Evolutionary conservation across 176 grass and related monocot genomes (phyloP), one percentile per base, ranked within the genome.

Genomic region (Oryza coarctata): DNA sequence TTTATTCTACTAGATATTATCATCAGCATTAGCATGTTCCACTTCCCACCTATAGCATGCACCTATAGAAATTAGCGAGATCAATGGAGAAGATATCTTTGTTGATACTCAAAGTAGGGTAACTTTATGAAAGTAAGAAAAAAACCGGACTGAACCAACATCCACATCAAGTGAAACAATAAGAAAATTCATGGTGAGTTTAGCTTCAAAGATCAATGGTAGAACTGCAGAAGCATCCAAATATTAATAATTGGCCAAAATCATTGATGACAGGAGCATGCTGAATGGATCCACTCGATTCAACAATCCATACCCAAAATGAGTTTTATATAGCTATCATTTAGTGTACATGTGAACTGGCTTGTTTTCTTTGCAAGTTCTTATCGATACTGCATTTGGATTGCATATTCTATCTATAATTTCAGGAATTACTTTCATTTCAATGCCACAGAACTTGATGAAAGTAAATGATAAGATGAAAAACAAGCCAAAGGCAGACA

Each of bases 1-100:
- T 74, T 58, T 29, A 65, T 58, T 22, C 22, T 57, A 52, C 41
- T 45, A 83, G 39, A 74, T 44, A 65, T 47, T 47, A 23, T 44
- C 18, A 44, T 63, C 26, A 62, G 68, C 68, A 82, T 63, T 62
- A 72, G 52, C 36, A 82, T 63, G 47, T 60, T 23, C 10, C 18
- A 32, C 25, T 63, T 72, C 12, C 34, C 7, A 45, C 62, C 57
- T 73, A 33, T 44, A 74, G 80, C 70, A 83, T 5, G 15, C 57
- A 74, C 38, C 26, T 34, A 44, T 45, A 18, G 26, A 44, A 82
- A 50, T 32, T 44, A 73, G 57, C 55, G 73, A 33, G 38, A 62
- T 82, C 57, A 74, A 47, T 31, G 38, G 10, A 38, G 15, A n/a
- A 34, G 18, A 33, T 18, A 34, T 9, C 45, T 55, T 74, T 55